phyloP scores from a whole-genome alignment of 768 basidiomycete genomes.

The Termitomyces sp. region DNA sequence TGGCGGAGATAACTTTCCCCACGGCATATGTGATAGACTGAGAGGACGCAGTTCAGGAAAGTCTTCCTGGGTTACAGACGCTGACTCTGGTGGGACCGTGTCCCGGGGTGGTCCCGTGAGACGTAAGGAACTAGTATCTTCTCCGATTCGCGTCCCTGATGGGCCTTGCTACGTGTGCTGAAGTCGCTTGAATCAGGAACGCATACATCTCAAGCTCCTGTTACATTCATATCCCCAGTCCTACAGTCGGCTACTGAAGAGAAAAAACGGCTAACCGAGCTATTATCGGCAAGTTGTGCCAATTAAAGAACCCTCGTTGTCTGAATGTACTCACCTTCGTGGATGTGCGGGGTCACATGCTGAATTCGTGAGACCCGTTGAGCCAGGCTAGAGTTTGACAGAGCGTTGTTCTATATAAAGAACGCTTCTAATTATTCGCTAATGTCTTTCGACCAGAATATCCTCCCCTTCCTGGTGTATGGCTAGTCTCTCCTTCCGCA shows the following conservation, averaged over 20 bases:
- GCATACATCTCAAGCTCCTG: neutral
- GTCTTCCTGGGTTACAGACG: no score
- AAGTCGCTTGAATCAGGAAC: neutral
- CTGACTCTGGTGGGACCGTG: no score
- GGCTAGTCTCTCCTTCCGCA: neutral
- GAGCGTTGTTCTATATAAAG: neutral
- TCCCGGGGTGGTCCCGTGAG: no score
- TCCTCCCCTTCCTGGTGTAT: neutral
- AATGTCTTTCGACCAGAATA: neutral
- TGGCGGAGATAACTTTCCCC: no score
- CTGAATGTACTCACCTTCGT: neutral
- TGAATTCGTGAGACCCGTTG: neutral
- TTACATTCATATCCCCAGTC: no score
- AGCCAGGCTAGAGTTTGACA: neutral
- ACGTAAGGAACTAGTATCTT: no score
- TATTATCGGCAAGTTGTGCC: no score
- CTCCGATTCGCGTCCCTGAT: neutral
- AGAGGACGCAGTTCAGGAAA: no score
- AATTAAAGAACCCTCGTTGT: neutral
- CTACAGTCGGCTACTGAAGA: neutral
- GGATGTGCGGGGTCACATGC: neutral
- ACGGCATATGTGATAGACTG: no score
- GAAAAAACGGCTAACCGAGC: neutral
- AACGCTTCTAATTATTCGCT: no score
- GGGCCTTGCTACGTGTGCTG: neutral